Percentiles rank a stretch among this genome's conserved stretches.
These are phyloP conservation scores for Cercophora sp. DNA, from an alignment of 495 filamentous ascomycete genomes.

Conservation along the genomic window DNA sequence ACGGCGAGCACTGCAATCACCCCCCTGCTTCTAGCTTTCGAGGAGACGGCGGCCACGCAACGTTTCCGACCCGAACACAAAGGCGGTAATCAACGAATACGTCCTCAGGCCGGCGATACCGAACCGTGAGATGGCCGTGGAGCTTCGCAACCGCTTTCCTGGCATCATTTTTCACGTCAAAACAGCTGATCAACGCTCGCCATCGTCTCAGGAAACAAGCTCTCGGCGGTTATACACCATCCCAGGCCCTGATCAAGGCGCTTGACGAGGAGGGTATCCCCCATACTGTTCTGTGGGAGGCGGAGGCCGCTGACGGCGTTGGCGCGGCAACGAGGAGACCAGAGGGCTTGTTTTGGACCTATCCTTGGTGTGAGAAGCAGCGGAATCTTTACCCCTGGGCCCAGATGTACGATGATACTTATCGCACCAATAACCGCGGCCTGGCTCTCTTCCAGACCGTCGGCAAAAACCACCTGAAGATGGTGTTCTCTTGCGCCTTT, in stretches of 20 bases:
- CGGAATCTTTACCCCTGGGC: background rate
- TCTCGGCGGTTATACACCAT: background rate
- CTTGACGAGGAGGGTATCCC: background rate
- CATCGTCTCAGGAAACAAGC: background rate
- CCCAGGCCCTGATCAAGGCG: background rate
- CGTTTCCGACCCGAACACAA: background rate
- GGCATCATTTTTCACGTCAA: background rate
- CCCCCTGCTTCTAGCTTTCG: background rate
- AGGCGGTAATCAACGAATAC: background rate
- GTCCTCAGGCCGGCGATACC: background rate
- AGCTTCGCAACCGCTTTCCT: background rate
- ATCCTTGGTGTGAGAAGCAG: background rate
- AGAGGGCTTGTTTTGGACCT: background rate
- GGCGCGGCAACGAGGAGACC: background rate
- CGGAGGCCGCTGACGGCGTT: background rate
- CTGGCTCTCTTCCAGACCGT: constrained; percentile 2
- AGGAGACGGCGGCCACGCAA: background rate
- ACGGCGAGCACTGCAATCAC: background rate
- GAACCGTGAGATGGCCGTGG: background rate
- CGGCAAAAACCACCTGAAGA: background rate
- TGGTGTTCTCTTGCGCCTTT: background rate
- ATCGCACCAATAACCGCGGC: constrained; percentile 5
- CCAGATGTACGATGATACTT: background rate
- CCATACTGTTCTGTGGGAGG: background rate
- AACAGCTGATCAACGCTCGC: background rate